phyloP scores from a whole-genome alignment of 116 monocot species.

The Iris pallida region DNA sequence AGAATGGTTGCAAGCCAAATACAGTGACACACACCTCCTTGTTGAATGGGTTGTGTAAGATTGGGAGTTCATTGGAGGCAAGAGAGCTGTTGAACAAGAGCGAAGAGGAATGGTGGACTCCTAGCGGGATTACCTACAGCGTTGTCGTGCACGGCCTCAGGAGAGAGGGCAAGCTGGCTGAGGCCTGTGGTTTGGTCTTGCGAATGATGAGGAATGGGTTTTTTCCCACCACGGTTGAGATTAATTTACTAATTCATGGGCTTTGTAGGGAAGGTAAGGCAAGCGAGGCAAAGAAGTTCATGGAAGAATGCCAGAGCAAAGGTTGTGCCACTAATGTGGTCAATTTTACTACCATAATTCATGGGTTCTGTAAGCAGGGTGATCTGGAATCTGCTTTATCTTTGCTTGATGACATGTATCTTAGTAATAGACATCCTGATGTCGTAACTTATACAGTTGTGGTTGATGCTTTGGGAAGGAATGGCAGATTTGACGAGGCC shows the following conservation, averaged over 20 bases:
- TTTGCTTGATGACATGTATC: conserved; percentile 89
- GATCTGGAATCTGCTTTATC: conserved; percentile 72
- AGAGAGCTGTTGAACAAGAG: conserved; percentile 74
- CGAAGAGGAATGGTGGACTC: conserved; percentile 91
- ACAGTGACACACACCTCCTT: conserved; percentile 74
- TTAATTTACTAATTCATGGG: conserved; percentile 71
- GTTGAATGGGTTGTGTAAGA: conserved; percentile 70
- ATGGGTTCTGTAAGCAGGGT: conserved; percentile 67
- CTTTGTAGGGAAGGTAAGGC: conserved; percentile 44
- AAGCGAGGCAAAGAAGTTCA: conserved; percentile 61
- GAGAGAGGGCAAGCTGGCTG: conserved; percentile 70
- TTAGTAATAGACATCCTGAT: conserved; percentile 84
- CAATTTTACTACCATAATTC: conserved; percentile 83
- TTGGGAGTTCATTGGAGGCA: conserved; percentile 63
- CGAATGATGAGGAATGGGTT: conserved; percentile 76
- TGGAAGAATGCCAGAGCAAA: conserved; percentile 84
- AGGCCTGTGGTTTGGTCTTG: conserved; percentile 67
- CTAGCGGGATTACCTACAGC: conserved; percentile 69
- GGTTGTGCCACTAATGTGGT: conserved; percentile 82
- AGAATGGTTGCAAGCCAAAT: conserved; percentile 73
- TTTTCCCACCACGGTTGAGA: conserved; percentile 66
- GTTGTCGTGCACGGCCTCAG: conserved; percentile 82
- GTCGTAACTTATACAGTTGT: conserved; percentile 79
- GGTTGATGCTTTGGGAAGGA: conserved; percentile 62
- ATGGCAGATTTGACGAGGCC: conserved; percentile 58